A percentile compares a stretch with the other conserved stretches of the same genome.
Conservation (phyloP, 2,329 filamentous ascomycete species). For the Chaetothyriales sp. region DNA sequence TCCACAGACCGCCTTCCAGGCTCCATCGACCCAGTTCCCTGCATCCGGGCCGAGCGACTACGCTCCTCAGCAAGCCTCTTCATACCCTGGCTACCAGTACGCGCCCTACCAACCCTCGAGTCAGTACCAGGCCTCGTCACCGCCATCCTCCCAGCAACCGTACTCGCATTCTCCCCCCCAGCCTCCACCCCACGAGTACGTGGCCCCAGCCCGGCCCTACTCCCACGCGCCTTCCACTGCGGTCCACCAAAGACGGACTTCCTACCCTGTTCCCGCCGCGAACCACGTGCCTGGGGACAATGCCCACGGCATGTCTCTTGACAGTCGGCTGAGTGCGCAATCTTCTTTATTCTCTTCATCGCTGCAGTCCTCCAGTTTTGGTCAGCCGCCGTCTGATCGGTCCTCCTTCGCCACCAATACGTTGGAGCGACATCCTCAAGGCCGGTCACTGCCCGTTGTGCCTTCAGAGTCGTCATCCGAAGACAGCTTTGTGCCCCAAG, state of each 20-base stretch:
- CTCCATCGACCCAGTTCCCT: constrained; percentile 19
- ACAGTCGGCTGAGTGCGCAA: constrained; percentile 19
- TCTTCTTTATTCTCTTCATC: constrained; percentile 21
- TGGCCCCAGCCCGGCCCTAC: constrained; percentile 25
- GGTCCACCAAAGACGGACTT: constrained; percentile 11
- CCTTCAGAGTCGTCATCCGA: constrained; percentile 34
- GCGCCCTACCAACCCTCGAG: background rate
- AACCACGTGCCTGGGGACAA: constrained; percentile 14
- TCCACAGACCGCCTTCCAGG: constrained; percentile 20
- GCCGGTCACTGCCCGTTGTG: constrained; percentile 46
- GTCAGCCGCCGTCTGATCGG: constrained; percentile 37
- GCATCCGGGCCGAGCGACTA: constrained; percentile 11
- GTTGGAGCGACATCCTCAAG: constrained; percentile 41
- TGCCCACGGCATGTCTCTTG: constrained; percentile 14
- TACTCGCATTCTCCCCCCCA: constrained; percentile 24
- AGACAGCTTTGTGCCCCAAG: constrained; percentile 13
- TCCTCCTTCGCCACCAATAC: constrained; percentile 40
- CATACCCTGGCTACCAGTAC: constrained; percentile 5
- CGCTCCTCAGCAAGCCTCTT: constrained; percentile 5
- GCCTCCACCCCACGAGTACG: constrained; percentile 28
- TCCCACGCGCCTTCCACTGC: constrained; percentile 10
- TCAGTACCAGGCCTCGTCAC: constrained; percentile 22
- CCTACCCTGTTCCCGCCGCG: constrained; percentile 7
- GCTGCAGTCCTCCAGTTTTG: constrained; percentile 30
- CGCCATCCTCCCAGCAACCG: constrained; percentile 23